Percentiles rank a stretch among this genome's conserved stretches.
Conservation (phyloP, 2,329 filamentous ascomycete genomes). For the Metarhizium humberi region DNA sequence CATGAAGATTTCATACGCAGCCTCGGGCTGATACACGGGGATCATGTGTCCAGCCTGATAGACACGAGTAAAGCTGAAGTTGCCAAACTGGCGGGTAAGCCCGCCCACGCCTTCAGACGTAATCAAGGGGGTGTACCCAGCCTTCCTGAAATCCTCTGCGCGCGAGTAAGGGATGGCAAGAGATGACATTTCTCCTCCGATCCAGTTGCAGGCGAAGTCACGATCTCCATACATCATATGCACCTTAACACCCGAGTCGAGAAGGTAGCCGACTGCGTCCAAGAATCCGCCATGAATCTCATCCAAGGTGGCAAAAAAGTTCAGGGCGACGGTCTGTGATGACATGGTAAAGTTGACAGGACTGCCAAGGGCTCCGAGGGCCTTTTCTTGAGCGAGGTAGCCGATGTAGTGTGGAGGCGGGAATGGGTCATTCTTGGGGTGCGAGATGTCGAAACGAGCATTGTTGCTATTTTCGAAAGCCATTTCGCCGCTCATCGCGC, state of each 20-base stretch:
- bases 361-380: conserved; percentile 52
- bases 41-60: conserved; percentile 58
- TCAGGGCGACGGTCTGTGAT: conserved; percentile 30
- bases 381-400: conserved; percentile 49
- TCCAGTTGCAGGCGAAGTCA: conserved; percentile 54
- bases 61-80: conserved; percentile 57
- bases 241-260: conserved; percentile 56
- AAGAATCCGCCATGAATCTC: conserved; percentile 41
- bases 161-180: conserved; percentile 48
- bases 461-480: conserved; percentile 45
- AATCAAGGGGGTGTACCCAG: conserved; percentile 62
- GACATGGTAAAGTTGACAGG: conserved; percentile 47
- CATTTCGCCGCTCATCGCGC: conserved; percentile 42
- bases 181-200: conserved; percentile 62
- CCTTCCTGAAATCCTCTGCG: conserved; percentile 35
- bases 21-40: conserved; percentile 49
- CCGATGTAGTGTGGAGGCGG: conserved; percentile 51
- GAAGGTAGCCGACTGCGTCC: conserved; percentile 46
- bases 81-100: conserved; percentile 65
- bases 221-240: conserved; percentile 60
- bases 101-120: conserved; percentile 57
- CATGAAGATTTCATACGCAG: conserved; percentile 48
- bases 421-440: conserved; percentile 48
- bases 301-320: conserved; percentile 53
- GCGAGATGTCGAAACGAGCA: conserved; percentile 52